Percentiles rank a stretch among this genome's conserved stretches.
Conservation (phyloP, 2,329 filamentous ascomycete genomes). For the Trichoderma sp. region DNA sequence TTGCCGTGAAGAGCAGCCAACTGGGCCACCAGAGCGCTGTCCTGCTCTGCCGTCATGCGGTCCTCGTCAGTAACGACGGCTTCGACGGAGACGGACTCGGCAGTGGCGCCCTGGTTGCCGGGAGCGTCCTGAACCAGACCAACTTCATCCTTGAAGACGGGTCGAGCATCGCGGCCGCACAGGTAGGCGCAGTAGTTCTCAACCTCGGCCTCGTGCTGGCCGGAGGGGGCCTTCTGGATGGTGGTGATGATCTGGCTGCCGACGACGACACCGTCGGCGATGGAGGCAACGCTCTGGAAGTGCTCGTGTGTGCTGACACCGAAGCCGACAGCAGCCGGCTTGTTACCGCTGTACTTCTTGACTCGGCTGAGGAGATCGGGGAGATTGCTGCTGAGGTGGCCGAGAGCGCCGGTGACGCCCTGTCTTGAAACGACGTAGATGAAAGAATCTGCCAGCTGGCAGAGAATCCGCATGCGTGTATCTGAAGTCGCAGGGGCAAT, state of each 20-base stretch:
- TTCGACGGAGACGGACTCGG: slow-evolving; percentile 54
- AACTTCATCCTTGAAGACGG: slow-evolving; percentile 62
- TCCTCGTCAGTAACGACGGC: slow-evolving; percentile 68
- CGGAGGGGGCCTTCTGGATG: slow-evolving; percentile 49
- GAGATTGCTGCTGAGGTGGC: slow-evolving; percentile 77
- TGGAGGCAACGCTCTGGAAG: slow-evolving; percentile 79
- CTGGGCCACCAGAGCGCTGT: slow-evolving; percentile 73
- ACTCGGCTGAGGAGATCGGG: slow-evolving; percentile 82
- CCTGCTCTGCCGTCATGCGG: slow-evolving; percentile 60
- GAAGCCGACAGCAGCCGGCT: slow-evolving; percentile 90
- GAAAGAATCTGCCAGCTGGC: slow-evolving; percentile 95
- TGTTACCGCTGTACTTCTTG: slow-evolving; percentile 87
- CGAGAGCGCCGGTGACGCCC: slow-evolving; percentile 91
- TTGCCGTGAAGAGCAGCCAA: slow-evolving; percentile 79
- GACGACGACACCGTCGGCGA: slow-evolving; percentile 94
- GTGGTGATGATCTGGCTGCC: slow-evolving; percentile 92
- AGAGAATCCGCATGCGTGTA: slow-evolving; percentile 90
- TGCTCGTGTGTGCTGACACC: slow-evolving; percentile 95
- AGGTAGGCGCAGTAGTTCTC: slow-evolving; percentile 82
- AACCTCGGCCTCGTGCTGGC: slow-evolving; percentile 63
- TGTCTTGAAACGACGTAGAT: slow-evolving; percentile 98
- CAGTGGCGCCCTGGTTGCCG: slow-evolving; percentile 49
- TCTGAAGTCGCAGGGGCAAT: slow-evolving; percentile 95
- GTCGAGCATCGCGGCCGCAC: slow-evolving; percentile 50
- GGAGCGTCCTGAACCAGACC: slow-evolving; percentile 69